Percentiles rank a stretch among this genome's conserved stretches.
Conservation (phyloP, 2,329 filamentous ascomycete species). For the Cucurbitaria berberidis region DNA sequence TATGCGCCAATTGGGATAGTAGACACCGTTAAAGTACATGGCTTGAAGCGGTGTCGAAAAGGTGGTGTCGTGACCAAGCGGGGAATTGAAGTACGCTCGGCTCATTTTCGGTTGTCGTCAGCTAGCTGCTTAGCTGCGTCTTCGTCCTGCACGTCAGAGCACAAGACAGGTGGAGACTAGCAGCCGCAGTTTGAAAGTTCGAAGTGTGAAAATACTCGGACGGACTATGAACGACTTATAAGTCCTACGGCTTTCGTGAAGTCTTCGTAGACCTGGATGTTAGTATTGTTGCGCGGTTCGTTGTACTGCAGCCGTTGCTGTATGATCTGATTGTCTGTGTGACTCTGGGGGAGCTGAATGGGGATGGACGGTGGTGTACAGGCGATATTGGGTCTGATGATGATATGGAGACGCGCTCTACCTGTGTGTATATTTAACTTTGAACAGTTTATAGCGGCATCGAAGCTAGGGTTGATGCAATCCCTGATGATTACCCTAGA, state of each 20-base stretch:
- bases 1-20: conserved; percentile 81
- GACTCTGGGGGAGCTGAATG: conserved; percentile 7
- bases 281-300: conserved; percentile 1
- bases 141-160: conserved; percentile 35
- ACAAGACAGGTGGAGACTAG: conserved; percentile 19
- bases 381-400: background rate
- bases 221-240: conserved; percentile 1
- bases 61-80: conserved; percentile 30
- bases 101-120: conserved; percentile 37
- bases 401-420: conserved; percentile 1
- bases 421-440: conserved; percentile 14
- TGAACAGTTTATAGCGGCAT: conserved; percentile 8
- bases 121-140: conserved; percentile 40
- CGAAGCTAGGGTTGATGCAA: conserved; percentile 15
- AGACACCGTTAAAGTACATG: conserved; percentile 72
- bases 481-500: conserved; percentile 25
- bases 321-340: conserved; percentile 11
- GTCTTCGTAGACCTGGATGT: background rate
- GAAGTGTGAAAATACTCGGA: conserved; percentile 8
- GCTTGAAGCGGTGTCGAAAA: conserved; percentile 39
- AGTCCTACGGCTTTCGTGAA: background rate
- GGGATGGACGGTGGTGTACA: conserved; percentile 6
- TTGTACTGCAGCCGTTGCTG: conserved; percentile 12
- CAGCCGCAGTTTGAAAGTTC: conserved; percentile 10
- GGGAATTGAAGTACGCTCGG: conserved; percentile 33